These are phyloP conservation scores for Epichloe amarillans DNA, from an alignment of 2,329 filamentous ascomycete genomes.

Conservation along the genomic window DNA sequence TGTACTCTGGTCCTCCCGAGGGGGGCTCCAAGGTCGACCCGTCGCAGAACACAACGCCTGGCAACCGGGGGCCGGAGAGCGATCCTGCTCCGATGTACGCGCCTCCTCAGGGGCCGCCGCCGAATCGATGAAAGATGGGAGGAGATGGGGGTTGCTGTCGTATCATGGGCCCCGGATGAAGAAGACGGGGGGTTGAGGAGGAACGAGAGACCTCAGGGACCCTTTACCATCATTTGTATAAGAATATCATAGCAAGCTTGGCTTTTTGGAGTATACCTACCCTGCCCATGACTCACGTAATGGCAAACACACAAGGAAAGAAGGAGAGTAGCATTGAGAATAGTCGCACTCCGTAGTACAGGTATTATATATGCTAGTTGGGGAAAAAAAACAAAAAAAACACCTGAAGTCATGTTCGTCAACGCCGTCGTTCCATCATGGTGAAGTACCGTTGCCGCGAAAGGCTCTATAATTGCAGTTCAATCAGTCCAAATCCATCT, in stretches of 20 bases:
- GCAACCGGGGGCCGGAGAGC: conserved; percentile 12
- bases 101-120: conserved; percentile 37
- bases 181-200: not conserved
- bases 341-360: not conserved
- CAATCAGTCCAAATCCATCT: conserved; percentile 50
- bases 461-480: not conserved
- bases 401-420: too few species aligned
- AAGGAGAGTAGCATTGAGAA: not conserved
- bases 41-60: conserved; percentile 25
- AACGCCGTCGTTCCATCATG: not conserved
- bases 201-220: not conserved
- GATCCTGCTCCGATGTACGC: conserved; percentile 18
- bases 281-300: not conserved
- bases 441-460: not conserved
- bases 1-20: conserved; percentile 36
- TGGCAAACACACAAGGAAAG: not conserved
- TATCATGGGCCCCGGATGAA: too few species aligned
- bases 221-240: not conserved
- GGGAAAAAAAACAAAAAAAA: too few species aligned
- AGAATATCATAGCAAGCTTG: not conserved
- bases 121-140: conserved; percentile 8
- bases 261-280: not conserved
- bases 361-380: not conserved
- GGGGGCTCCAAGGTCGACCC: conserved; percentile 40
- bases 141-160: too few species aligned